Base-by-base conservation (phyloP, 257 asterid genomes). In the Nicotiana knightiana region DNA sequence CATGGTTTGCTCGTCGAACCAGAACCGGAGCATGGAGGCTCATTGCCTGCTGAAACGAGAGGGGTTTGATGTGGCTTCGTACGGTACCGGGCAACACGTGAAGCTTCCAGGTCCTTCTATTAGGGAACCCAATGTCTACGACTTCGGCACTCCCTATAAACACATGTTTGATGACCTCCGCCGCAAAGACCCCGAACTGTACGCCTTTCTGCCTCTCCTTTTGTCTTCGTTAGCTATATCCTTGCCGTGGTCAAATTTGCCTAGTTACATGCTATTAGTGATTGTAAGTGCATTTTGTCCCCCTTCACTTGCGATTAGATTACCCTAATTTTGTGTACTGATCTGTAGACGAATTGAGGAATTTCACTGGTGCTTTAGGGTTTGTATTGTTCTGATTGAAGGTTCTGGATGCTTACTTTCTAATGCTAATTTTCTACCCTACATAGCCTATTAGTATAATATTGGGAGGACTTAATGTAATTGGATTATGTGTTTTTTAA, bases 71-170 rank as follows among this genome's bases (percentile, higher is more conserved):
- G 98, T 96, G 66, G 91, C 92, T 9, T 96, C 99, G 3, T 96
- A 96, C 85, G 99, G 98, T 8, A 96, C 99, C 28, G 99, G 99
- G 83, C 98, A 94, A 82, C 99, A 94, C 91, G 99, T 96, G 48
- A 96, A 96, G 93, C 98, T 94, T 37, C 99, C 99, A 62, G 99
- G 99, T 51, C 99, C 99, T 82, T 96, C 99, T 68, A 89, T 94
- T 85, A 86, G 99, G 81, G 99, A 96, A 86, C 99, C 99, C 66
- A 94, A 96, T 68, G 98, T 96, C 76, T 96, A 96, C 86, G 98
- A 96, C 81, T 96, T 96, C 85, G 99, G 99, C 7, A 96, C 97
- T 48, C 99, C 98, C 48, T 96, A 96, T 83, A 91, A 92, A 87
- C 93, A 91, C 33, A 96, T 96, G 99, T 91, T 91, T 86, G 99